Evolutionary conservation across 257 asterid genomes (phyloP).

Genomic region (Nicotiana sylvestris): DNA sequence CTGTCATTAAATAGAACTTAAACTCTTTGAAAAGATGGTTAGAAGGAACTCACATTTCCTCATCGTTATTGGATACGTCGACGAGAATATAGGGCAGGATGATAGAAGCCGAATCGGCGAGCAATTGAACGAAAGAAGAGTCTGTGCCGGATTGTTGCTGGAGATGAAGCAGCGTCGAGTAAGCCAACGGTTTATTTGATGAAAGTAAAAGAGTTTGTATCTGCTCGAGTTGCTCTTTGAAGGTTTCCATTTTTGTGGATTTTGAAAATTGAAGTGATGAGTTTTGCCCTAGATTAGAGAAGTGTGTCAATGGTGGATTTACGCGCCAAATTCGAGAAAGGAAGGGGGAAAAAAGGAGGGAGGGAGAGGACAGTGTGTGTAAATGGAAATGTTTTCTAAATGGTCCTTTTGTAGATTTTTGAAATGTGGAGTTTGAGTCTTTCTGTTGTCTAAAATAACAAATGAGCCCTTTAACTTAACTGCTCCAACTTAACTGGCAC

Average conservation of each 20-base stretch:
- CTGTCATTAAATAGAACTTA: too few relatives aligned
- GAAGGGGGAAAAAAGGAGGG: neutral
- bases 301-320: neutral
- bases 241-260: conserved; percentile 34
- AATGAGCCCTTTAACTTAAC: too few relatives aligned
- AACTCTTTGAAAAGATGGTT: neutral
- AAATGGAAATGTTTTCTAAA: neutral
- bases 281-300: neutral
- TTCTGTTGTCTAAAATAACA: too few relatives aligned
- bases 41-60: conserved; percentile 46
- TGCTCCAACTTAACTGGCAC: too few relatives aligned
- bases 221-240: conserved; percentile 41
- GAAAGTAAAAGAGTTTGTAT: conserved; percentile 31
- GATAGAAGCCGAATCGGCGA: conserved; percentile 42
- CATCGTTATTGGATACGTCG: conserved; percentile 43
- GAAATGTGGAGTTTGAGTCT: neutral
- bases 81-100: conserved; percentile 28
- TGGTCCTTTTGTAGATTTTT: neutral
- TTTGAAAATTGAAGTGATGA: neutral
- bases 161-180: conserved; percentile 46
- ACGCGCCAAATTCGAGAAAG: conserved; percentile 5
- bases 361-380: neutral
- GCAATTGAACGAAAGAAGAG: conserved; percentile 33
- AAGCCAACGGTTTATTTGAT: conserved; percentile 38
- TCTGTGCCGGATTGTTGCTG: conserved; percentile 46